A percentile compares a stretch with the other conserved stretches of the same genome.
These are phyloP conservation scores for Alectoria sarmentosa DNA, from an alignment of 495 filamentous ascomycete genomes.

Conservation along the genomic window DNA sequence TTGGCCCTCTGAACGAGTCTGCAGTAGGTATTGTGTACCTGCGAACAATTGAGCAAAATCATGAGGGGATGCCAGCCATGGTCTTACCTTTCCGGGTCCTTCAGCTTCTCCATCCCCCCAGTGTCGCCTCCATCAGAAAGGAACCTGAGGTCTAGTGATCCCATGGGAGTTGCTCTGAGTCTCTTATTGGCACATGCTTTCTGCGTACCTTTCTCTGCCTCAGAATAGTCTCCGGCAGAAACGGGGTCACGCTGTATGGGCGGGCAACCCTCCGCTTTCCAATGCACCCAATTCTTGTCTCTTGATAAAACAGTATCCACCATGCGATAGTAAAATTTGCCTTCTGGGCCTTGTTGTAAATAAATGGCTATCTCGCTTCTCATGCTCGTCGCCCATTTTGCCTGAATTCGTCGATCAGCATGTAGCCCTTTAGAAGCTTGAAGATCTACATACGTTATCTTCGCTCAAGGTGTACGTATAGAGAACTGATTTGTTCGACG, in stretches of 20 bases:
- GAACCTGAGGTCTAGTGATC: constrained; percentile 67
- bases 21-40: constrained; percentile 46
- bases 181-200: constrained; percentile 60
- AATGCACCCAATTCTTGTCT: constrained; percentile 97
- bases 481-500: constrained; percentile 74
- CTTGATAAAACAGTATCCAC: constrained; percentile 90
- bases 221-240: constrained; percentile 54
- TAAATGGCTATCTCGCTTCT: constrained; percentile 68
- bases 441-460: constrained; percentile 58
- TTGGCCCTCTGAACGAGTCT: constrained; percentile 53
- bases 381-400: constrained; percentile 72
- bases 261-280: constrained; percentile 92
- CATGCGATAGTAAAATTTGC: constrained; percentile 90
- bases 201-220: constrained; percentile 55
- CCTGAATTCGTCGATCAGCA: constrained; percentile 26
- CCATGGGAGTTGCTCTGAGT: constrained; percentile 58
- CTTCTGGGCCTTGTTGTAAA: constrained; percentile 67
- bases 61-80: background rate
- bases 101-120: constrained; percentile 51
- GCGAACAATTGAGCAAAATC: constrained; percentile 12
- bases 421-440: background rate
- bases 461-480: constrained; percentile 70
- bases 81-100: constrained; percentile 47
- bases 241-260: constrained; percentile 70
- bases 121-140: constrained; percentile 54